Percentiles rank a stretch among this genome's conserved stretches.
Conservation (phyloP, 208 protist species). For the Wallacemonas sp. region DNA sequence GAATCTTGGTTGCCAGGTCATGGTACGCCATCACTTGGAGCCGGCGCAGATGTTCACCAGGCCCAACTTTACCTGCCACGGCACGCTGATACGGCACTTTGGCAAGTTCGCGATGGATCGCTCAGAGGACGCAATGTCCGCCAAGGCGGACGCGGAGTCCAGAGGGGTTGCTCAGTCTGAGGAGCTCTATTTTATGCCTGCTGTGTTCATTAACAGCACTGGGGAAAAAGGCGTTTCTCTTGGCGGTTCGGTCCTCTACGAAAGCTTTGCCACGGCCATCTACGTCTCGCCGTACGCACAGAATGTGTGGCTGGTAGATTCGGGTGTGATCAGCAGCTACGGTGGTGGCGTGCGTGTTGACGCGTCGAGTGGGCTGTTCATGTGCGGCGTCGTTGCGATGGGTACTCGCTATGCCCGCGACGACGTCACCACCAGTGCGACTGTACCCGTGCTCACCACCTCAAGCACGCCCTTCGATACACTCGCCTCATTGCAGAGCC, state of each 20-base stretch:
- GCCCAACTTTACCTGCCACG: conserved; percentile 27
- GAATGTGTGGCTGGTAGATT: conserved; percentile 31
- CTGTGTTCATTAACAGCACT: conserved; percentile 31
- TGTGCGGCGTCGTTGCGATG: conserved; percentile 27
- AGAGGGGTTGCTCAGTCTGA: too few species aligned
- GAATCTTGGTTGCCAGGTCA: conserved; percentile 16
- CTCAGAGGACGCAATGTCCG: neutral
- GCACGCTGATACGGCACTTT: conserved; percentile 26
- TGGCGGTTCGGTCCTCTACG: conserved; percentile 17
- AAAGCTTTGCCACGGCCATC: conserved; percentile 34
- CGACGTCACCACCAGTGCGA: neutral
- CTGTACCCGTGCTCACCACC: conserved; percentile 1
- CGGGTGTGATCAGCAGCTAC: conserved; percentile 31
- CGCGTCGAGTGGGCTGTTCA: conserved; percentile 21
- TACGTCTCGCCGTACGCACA: conserved; percentile 22
- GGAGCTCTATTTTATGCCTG: conserved; percentile 27
- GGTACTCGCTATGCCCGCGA: conserved; percentile 30
- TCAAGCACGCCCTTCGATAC: neutral
- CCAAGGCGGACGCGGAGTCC: neutral
- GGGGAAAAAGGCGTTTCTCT: neutral
- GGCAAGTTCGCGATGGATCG: conserved; percentile 15
- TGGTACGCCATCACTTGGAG: conserved; percentile 23
- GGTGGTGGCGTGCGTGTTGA: conserved; percentile 40
- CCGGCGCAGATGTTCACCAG: conserved; percentile 17
- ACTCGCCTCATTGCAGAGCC: neutral